Conservation (phyloP, 306 rosid genomes). For the Quercus suber region DNA sequence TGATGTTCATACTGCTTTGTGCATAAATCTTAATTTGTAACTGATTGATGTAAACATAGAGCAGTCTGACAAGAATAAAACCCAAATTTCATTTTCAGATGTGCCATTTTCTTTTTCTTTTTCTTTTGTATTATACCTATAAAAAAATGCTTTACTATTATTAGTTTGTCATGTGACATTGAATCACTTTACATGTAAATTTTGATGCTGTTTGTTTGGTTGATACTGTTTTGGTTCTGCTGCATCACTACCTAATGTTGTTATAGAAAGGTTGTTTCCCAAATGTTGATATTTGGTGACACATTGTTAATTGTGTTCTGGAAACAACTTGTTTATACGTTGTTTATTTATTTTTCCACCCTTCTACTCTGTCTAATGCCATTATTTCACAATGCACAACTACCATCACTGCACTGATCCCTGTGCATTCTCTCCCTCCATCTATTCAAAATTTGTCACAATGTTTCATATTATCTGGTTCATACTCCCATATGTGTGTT, state of each 20-base stretch:
- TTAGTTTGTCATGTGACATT: not conserved
- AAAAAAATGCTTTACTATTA: not conserved
- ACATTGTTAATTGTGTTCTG: not conserved
- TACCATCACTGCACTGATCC: not conserved
- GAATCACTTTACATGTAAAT: not conserved
- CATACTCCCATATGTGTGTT: not conserved
- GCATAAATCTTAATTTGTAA: not conserved
- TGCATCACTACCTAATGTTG: conserved; percentile 7
- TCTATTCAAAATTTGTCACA: not conserved
- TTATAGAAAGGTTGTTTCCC: not conserved
- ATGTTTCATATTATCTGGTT: not conserved
- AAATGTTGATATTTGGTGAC: not conserved
- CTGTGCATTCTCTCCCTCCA: not conserved
- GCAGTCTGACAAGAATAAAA: not conserved
- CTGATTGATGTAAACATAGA: not conserved
- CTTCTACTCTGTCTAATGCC: conserved; percentile 1
- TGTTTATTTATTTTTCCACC: conserved; percentile 1
- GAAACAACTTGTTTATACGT: not conserved
- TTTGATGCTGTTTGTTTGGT: not conserved
- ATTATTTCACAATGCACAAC: conserved; percentile 2
- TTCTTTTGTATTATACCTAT: not conserved
- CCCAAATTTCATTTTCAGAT: not conserved
- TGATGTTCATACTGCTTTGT: not conserved
- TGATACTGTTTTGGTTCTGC: conserved; percentile 8
- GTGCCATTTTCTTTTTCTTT: conserved; percentile 1